Conservation (phyloP, 352 stramenopile genomes). For the Peronospora tabacina region DNA sequence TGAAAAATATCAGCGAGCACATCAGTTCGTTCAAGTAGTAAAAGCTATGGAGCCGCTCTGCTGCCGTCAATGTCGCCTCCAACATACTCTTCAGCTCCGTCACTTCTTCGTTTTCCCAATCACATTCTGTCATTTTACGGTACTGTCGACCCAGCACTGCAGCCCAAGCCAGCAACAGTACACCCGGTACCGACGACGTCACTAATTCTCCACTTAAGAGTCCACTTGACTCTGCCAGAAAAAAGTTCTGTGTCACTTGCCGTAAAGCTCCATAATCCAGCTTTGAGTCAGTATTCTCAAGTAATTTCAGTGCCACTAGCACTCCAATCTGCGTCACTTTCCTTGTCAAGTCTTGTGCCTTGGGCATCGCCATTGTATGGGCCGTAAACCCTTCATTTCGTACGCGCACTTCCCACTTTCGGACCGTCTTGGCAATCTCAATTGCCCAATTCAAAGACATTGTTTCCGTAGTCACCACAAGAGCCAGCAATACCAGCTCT, state of each 20-base stretch:
- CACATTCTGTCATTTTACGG: slow-evolving; percentile 8
- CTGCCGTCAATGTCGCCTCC: slow-evolving; percentile 33
- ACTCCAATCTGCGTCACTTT: slow-evolving; percentile 30
- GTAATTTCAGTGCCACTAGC: slow-evolving; percentile 29
- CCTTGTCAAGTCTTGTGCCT: slow-evolving; percentile 15
- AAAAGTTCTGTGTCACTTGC: slow-evolving; percentile 26
- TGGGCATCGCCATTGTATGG: slow-evolving; percentile 18
- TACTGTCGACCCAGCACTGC: slow-evolving; percentile 45
- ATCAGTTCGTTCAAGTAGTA: slow-evolving; percentile 47
- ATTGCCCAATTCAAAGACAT: slow-evolving; percentile 27
- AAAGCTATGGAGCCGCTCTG: slow-evolving; percentile 43
- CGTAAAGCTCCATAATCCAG: slow-evolving; percentile 18
- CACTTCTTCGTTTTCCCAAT: slow-evolving; percentile 10
- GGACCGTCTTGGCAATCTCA: slow-evolving; percentile 30
- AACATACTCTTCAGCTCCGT: slow-evolving; percentile 33
- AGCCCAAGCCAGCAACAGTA: slow-evolving; percentile 50
- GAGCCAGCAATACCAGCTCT: slow-evolving; percentile 45
- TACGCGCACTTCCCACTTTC: slow-evolving; percentile 29
- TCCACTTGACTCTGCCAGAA: slow-evolving; percentile 20
- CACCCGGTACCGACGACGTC: slow-evolving; percentile 28
- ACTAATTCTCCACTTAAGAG: slow-evolving; percentile 2
- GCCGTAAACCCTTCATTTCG: slow-evolving; percentile 29
- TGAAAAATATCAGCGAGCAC: slow-evolving; percentile 33
- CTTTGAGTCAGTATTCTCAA: slow-evolving; percentile 18
- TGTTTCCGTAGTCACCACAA: slow-evolving; percentile 34